Conservation (phyloP, 768 basidiomycete genomes). For the Termitomyces sp. region DNA sequence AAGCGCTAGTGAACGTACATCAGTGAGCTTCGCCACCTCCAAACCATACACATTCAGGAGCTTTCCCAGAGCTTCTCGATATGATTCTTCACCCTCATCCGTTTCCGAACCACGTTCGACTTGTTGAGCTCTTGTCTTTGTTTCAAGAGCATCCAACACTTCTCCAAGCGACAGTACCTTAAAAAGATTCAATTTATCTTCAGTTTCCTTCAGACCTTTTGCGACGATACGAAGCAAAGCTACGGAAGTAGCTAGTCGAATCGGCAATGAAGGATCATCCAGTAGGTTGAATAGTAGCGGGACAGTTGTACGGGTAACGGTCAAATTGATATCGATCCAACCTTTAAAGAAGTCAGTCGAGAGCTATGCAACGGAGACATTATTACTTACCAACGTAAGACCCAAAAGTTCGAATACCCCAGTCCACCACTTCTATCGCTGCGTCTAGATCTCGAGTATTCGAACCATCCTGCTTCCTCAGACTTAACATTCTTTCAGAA, state of each 20-base stretch:
- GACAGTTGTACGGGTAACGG: conserved; percentile 86
- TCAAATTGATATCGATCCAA: conserved; percentile 97
- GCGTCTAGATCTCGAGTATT: conserved; percentile 51
- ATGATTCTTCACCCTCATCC: conserved; percentile 87
- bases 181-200: conserved; percentile 85
- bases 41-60: conserved; percentile 76
- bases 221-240: conserved; percentile 78
- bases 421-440: conserved; percentile 77
- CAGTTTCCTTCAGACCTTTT: conserved; percentile 90
- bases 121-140: conserved; percentile 66
- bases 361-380: neutral
- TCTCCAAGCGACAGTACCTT: conserved; percentile 83
- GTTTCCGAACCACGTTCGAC: conserved; percentile 57
- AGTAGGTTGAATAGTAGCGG: conserved; percentile 81
- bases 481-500: conserved; percentile 46
- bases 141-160: conserved; percentile 76
- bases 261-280: conserved; percentile 67
- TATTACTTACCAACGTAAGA: conserved; percentile 84
- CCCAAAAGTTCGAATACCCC: conserved; percentile 88
- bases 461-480: conserved; percentile 42
- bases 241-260: conserved; percentile 80
- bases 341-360: conserved; percentile 38
- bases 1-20: conserved; percentile 44
- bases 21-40: conserved; percentile 79
- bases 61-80: conserved; percentile 84